A percentile compares a stretch with the other conserved stretches of the same genome.
Conservation (phyloP, 176 grass and related monocot genomes). For the Pharus latifolius region DNA sequence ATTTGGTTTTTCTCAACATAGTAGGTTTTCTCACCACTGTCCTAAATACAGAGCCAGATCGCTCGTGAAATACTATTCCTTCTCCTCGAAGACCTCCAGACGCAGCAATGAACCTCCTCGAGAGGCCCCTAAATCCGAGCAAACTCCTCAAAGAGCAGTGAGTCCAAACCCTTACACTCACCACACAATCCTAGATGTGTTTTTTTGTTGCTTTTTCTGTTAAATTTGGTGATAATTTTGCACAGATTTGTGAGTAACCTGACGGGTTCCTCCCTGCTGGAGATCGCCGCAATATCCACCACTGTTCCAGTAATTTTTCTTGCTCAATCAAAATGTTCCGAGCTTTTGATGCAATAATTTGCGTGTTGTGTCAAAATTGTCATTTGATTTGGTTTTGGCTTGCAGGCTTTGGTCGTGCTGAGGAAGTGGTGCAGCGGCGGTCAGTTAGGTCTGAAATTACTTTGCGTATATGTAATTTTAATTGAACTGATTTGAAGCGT, state of each 20-base stretch:
- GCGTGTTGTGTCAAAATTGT: neutral
- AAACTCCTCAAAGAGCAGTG: slow-evolving; percentile 71
- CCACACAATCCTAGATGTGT: neutral
- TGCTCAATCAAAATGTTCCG: too few species aligned
- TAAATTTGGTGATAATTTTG: too few species aligned
- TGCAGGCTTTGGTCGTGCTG: slow-evolving; percentile 64
- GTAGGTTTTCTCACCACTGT: too few species aligned
- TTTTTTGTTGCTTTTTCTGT: neutral
- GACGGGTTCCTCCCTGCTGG: slow-evolving; percentile 50
- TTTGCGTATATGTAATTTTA: too few species aligned
- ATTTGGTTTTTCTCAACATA: too few species aligned
- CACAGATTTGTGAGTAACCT: slow-evolving; percentile 77
- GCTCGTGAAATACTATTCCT: too few species aligned
- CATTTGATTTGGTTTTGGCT: slow-evolving; percentile 1
- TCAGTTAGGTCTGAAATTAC: too few species aligned
- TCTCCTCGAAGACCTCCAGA: too few species aligned
- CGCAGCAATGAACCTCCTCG: slow-evolving; percentile 31
- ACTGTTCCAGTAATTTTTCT: slow-evolving; percentile 80
- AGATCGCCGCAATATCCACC: slow-evolving; percentile 67
- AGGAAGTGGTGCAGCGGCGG: slow-evolving; percentile 62
- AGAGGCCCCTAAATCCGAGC: slow-evolving; percentile 40
- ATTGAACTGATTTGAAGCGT: neutral
- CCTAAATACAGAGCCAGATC: too few species aligned
- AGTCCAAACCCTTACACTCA: neutral
- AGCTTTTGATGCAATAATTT: too few species aligned